Evolutionary conservation across 1,284 basidiomycete genomes (phyloP).

Genomic region (Boletus semigastroideus): DNA sequence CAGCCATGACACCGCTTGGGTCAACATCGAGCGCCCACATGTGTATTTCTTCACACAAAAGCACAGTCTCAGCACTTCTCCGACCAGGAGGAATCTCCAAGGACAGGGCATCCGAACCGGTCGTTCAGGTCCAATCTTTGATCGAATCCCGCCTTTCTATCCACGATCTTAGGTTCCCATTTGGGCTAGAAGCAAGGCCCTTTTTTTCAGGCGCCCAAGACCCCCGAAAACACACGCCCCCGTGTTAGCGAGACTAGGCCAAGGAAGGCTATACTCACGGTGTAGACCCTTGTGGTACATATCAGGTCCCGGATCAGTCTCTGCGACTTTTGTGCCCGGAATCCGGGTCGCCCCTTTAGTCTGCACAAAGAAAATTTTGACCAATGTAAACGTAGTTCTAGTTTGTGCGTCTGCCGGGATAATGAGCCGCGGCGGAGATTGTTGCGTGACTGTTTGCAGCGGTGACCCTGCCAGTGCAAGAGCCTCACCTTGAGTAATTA

Average conservation of each 20-base stretch:
- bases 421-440: conserved; percentile 32
- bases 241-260: conserved; percentile 31
- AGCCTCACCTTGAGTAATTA: conserved; percentile 9
- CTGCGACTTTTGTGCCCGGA: conserved; percentile 20
- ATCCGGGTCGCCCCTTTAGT: conserved; percentile 9
- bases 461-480: neutral
- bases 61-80: conserved; percentile 18
- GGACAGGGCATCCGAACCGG: conserved; percentile 17
- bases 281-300: conserved; percentile 10
- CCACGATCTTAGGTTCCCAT: conserved; percentile 22
- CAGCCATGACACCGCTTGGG: conserved; percentile 31
- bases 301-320: conserved; percentile 15
- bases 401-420: conserved; percentile 13
- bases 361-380: conserved; percentile 18
- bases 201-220: conserved; percentile 30
- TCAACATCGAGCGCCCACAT: conserved; percentile 30
- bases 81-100: conserved; percentile 29
- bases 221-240: conserved; percentile 27
- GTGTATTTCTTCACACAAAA: conserved; percentile 20
- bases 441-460: conserved; percentile 18
- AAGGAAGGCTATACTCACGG: conserved; percentile 35
- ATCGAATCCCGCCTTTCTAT: conserved; percentile 25
- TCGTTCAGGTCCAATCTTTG: conserved; percentile 23
- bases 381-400: conserved; percentile 10
- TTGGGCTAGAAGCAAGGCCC: conserved; percentile 26